Percentiles rank a stretch among this genome's conserved stretches.
Evolutionary conservation across 106 monocot species (phyloP).

Genomic region (Dendrobium nobile): DNA sequence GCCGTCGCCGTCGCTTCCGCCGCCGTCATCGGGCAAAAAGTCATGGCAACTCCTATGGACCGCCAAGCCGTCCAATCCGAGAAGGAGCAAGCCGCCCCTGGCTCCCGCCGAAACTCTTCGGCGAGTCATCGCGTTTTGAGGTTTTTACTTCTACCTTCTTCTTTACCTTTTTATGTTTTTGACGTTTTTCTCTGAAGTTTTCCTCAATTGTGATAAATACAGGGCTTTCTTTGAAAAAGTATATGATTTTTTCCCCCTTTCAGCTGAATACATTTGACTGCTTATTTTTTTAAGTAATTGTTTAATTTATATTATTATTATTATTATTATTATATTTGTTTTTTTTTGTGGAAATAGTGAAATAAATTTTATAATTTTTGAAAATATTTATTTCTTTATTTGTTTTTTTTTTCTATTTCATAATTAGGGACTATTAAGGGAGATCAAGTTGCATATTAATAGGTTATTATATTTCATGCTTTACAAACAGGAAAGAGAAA

Average conservation of each 20-base stretch:
- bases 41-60: neutral
- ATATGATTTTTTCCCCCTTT: neutral
- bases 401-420: too few relatives aligned
- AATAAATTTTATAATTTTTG: too few relatives aligned
- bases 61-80: neutral
- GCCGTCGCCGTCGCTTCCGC: neutral
- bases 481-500: too few relatives aligned
- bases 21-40: neutral
- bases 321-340: too few relatives aligned
- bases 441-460: too few relatives aligned
- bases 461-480: too few relatives aligned
- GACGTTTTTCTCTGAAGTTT: neutral
- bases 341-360: too few relatives aligned
- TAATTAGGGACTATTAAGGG: too few relatives aligned
- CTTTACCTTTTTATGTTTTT: neutral
- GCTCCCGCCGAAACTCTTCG: neutral
- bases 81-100: neutral
- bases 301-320: too few relatives aligned
- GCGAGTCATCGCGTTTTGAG: neutral
- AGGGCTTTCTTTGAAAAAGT: neutral
- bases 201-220: neutral
- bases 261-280: too few relatives aligned
- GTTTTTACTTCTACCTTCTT: neutral
- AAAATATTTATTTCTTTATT: too few relatives aligned
- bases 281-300: too few relatives aligned